Base-by-base conservation (phyloP, 2,329 filamentous ascomycete species). In the Aspergillus nomiae region DNA sequence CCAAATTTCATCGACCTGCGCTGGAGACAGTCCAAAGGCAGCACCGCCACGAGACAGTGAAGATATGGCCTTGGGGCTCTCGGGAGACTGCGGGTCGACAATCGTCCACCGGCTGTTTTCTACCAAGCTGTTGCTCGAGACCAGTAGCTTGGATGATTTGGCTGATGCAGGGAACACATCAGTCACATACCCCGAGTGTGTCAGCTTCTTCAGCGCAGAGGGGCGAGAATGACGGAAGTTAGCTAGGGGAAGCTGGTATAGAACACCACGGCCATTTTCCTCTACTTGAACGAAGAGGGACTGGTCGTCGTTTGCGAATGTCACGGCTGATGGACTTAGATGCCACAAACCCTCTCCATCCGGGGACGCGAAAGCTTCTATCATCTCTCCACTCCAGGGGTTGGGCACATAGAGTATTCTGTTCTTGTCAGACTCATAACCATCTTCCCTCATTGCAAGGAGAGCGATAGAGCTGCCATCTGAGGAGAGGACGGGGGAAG, bases 401-500 rank as follows among this genome's bases (percentile, higher is more conserved):
- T 79, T 77, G 1, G 77, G 78, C 24, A 80, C 76, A 58, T 80
- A 75, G 24, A 81, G 60, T 36, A 82, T 81, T 2, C 77, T 70
- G 62, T 82, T 82, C 66, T 81, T 81, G 67, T 82, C 80, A 16
- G 79, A 79, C 65, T 82, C 80, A 59, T 82, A 82, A 11, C 80
- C 80, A 63, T 83, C 80, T 46, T 77, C 69, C 12, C 71, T 73
- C 79, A 82, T 82, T 10, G 76, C 74, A 36, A 83, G 70, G 28
- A 82, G 75, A 16, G 78, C 80, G 62, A 82, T 74, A 2, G 76
- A 76, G 58, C 77, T 73, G 10, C 80, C 78, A 62, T 81, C 77
- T 1, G 80, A 80, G 2, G 80, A 79, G 19, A 82, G 72, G 5
- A 81, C 79, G 8, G 81, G 81, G 24, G 77, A 81, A 0, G 80